Base-by-base conservation (phyloP, 768 basidiomycete species). In the Asterophora lycoperdoides region DNA sequence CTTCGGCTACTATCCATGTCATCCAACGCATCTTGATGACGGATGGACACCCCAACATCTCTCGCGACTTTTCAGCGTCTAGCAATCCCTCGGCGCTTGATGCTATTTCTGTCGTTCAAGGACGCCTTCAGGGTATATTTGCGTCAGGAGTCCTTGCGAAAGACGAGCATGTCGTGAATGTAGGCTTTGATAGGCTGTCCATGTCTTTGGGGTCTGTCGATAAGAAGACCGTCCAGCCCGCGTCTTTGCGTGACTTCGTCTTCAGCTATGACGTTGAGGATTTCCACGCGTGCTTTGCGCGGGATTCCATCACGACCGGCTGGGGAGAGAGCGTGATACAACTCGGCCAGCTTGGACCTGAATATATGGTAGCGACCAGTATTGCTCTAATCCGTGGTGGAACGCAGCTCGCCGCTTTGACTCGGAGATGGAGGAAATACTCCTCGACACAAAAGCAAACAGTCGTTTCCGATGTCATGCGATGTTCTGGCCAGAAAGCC, bases 381-480 rank as follows among this genome's bases (percentile, higher is more conserved):
- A 54, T 68, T 44, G 65, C 67, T 17, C 52, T 74, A 7, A 51
- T 49, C 6, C 53, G 58, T 14, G 63, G 58, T 34, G 53, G 54
- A 6, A 48, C 51, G 13, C 61, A 68, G 18, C 53, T 72, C 8
- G 28, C 43, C 8, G 35, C 40, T 29, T 46, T 66, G 10, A 41
- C 60, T 48, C 61, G 61, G 44, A 62, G 61, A 18, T 69, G 68
- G 61, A 56, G 58, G 15, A 50, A 58, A 8, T 57, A 66, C 43
- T 64, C 54, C 11, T 62, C 64, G 3, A 53, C 59, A 5, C 61
- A 62, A n/a, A 68, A 69, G 37, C 68, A 64, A 44, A 56, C 60
- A n/a, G 63, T 77, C 15, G 65, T 84, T 17, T 66, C 68, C 41
- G 66, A 69, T 36, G 73, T 86, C 41, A 68, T 89, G 43, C 61